Evolutionary conservation across 2,329 filamentous ascomycete species (phyloP).

Genomic region (Paracorniculantispora psalliotae): DNA sequence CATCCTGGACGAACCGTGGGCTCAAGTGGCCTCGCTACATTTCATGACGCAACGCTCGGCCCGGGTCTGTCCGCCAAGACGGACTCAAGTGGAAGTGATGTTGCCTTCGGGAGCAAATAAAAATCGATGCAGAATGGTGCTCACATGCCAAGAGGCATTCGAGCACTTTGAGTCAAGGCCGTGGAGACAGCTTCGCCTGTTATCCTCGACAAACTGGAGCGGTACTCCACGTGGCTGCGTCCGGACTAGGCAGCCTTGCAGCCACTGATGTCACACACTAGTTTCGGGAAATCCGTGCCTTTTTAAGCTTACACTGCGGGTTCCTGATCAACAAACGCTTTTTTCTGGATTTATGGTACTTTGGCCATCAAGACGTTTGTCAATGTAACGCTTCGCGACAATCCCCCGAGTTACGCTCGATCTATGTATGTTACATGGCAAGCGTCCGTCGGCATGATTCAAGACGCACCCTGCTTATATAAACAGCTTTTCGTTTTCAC

Average conservation of each 20-base stretch:
- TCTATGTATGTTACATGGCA: too few species aligned
- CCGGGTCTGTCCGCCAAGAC: background rate
- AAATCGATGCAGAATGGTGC: background rate
- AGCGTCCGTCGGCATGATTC: too few species aligned
- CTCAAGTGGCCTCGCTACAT: background rate
- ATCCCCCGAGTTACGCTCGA: too few species aligned
- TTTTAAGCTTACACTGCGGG: constrained; percentile 8
- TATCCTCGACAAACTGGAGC: background rate
- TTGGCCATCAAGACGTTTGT: too few species aligned
- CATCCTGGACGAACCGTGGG: background rate
- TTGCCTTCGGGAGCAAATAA: background rate
- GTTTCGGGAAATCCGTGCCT: background rate
- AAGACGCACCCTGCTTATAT: too few species aligned
- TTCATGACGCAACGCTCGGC: background rate
- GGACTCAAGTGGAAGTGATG: background rate
- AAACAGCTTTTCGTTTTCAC: too few species aligned
- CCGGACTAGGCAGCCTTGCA: background rate
- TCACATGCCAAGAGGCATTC: background rate
- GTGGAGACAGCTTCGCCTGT: background rate
- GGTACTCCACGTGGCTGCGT: background rate
- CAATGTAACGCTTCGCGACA: too few species aligned
- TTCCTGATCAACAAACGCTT: constrained; percentile 6
- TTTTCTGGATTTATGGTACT: background rate
- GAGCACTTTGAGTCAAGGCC: background rate
- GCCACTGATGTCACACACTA: constrained; percentile 12